A percentile compares a stretch with the other conserved stretches of the same genome.
Evolutionary conservation across 768 basidiomycete genomes (phyloP).

Genomic region (Mycena capillaripes): DNA sequence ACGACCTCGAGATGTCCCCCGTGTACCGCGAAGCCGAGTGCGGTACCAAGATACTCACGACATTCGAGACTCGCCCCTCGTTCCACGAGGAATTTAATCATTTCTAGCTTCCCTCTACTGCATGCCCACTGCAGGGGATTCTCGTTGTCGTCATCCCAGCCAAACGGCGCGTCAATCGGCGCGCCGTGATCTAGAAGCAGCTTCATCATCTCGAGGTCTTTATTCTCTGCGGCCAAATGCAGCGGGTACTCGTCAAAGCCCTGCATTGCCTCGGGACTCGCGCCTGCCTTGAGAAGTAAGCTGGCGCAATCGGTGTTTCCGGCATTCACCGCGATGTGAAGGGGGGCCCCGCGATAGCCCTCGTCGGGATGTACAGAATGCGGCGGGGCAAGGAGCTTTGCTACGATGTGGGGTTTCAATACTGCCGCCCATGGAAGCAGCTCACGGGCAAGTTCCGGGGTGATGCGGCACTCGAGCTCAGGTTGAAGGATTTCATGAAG

Average conservation of each 20-base stretch:
- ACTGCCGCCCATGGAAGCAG: constrained; percentile 5
- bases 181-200: constrained; percentile 11
- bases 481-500: constrained; percentile 14
- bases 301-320: not conserved
- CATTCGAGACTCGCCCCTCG: not conserved
- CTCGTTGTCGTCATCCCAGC: not conserved
- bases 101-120: not conserved
- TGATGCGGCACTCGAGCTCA: constrained; percentile 14
- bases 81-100: not conserved
- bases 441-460: not conserved
- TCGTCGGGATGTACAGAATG: not conserved
- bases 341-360: not conserved
- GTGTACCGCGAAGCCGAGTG: constrained; percentile 24
- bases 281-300: constrained; percentile 12
- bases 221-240: not conserved
- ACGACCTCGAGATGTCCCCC: not conserved
- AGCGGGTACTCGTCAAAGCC: not conserved
- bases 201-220: constrained; percentile 9
- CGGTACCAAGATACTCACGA: not conserved
- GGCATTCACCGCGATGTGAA: not conserved
- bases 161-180: not conserved
- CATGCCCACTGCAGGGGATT: not conserved
- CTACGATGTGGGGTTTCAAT: constrained; percentile 4
- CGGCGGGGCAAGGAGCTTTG: constrained; percentile 9
- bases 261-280: not conserved